phyloP scores from a whole-genome alignment of 1,284 basidiomycete species.

The Melampsora abietis-canadensis region DNA sequence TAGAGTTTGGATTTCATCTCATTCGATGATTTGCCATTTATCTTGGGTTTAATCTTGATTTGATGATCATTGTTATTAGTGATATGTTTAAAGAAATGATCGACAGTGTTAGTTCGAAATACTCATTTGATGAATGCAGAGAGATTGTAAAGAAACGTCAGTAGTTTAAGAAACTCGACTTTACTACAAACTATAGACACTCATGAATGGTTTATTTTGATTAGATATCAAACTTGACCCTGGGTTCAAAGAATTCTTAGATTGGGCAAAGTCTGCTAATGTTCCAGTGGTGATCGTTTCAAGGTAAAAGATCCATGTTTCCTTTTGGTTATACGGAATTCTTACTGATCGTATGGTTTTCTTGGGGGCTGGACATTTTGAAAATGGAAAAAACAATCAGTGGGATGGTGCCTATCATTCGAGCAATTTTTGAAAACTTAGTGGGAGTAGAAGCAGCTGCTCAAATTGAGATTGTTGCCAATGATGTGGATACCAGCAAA shows the following conservation, averaged over 20 bases:
- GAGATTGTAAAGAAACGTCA: constrained; percentile 63
- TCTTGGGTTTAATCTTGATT: too few species aligned
- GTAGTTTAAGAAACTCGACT: neutral
- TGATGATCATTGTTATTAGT: constrained; percentile 6
- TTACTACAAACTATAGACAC: too few species aligned
- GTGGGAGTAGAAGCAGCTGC: constrained; percentile 69
- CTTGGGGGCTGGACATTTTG: constrained; percentile 1
- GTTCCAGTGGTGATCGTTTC: constrained; percentile 89
- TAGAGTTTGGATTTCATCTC: too few species aligned
- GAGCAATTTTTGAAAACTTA: constrained; percentile 74
- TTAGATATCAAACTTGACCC: constrained; percentile 74
- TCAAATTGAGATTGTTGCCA: constrained; percentile 82
- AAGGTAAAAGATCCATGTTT: constrained; percentile 58
- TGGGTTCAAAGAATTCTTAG: constrained; percentile 80
- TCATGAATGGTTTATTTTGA: neutral
- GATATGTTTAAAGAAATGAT: constrained; percentile 44
- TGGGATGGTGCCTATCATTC: constrained; percentile 87
- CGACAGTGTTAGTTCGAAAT: constrained; percentile 36
- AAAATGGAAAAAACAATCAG: constrained; percentile 56
- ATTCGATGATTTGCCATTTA: too few species aligned
- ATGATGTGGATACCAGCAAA: constrained; percentile 66
- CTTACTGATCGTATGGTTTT: neutral
- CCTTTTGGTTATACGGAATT: constrained; percentile 17
- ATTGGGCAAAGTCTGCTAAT: constrained; percentile 70
- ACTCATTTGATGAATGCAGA: constrained; percentile 73